Conservation (phyloP, 441 rosid species). For the Brassica balearica region DNA sequence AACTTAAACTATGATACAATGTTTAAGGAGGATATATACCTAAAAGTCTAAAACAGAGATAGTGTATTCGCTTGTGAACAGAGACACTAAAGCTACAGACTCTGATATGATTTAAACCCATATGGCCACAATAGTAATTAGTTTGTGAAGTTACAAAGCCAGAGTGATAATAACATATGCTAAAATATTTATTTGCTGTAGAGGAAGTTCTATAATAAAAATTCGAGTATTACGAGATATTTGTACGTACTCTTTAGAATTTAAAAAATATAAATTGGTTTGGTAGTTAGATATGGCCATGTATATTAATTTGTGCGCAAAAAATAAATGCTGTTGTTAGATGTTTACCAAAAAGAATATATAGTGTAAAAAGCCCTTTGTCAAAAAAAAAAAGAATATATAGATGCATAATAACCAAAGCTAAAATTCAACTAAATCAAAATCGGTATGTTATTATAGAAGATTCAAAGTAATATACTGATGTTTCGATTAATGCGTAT, state of each 20-base stretch:
- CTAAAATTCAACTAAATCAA: background rate
- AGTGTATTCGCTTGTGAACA: too few relatives aligned
- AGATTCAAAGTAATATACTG: background rate
- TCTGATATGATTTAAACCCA: too few relatives aligned
- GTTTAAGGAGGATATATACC: too few relatives aligned
- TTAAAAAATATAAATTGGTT: background rate
- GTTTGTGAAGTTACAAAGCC: too few relatives aligned
- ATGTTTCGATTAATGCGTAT: background rate
- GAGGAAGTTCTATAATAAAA: background rate
- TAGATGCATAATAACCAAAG: background rate
- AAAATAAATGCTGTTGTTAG: background rate
- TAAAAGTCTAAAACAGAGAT: too few relatives aligned
- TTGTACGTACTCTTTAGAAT: background rate
- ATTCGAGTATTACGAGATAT: background rate
- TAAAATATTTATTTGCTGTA: background rate
- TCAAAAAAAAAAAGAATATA: too few relatives aligned
- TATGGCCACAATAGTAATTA: too few relatives aligned
- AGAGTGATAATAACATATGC: background rate
- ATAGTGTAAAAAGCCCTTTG: too few relatives aligned
- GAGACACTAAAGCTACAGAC: too few relatives aligned
- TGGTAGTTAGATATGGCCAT: background rate
- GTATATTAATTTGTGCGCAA: background rate
- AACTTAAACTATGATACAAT: too few relatives aligned
- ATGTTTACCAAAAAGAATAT: background rate
- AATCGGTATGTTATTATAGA: background rate